Evolutionary conservation across 148 eudicot genomes (phyloP), one percentile per base, ranked within the genome.

Genomic region (Rheum nobile): DNA sequence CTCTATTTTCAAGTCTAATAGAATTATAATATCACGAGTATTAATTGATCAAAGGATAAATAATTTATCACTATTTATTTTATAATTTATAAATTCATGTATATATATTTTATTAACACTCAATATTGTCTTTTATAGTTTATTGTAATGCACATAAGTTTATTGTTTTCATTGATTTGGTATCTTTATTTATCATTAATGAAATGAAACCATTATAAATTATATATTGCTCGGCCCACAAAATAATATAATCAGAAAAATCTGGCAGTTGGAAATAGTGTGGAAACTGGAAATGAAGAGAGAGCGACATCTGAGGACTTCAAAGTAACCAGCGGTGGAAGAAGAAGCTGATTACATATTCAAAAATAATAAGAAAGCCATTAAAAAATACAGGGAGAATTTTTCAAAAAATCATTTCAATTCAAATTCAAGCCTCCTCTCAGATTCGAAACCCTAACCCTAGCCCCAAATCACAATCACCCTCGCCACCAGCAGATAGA

Each of bases 251-350:
- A 80, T 78, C 79, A 70, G 19, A 65, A 76, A 54, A 75, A 78
- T 54, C 78, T 31, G 79, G 39, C 86, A 84, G 86, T 84, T 84
- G 80, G 77, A 78, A 81, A 78, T 11, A 81, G 77, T 35, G 41
- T 11, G 67, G 67, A 59, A 67, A 67, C 37, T 14, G 48, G 59
- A 38, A 43, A 37, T n/a, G 39, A 34, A 55, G 35, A 8, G 63
- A 37, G 74, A 21, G 65, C 4, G 61, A 28, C 28, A 17, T 50
- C 6, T 10, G 4, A 31, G 14, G 73, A 76, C 77, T 74, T 73
- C 71, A 34, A 38, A 61, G 37, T 4, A 55, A 16, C 39, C 31
- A 72, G 75, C 75, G 44, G 57, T 54, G 69, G 65, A 31, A 65
- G 80, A 44, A 35, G 63, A 76, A 28, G 41, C 28, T 17, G 16